These are phyloP conservation scores for Penicillium sp. DNA, from an alignment of 2,329 filamentous ascomycete genomes.

Conservation along the genomic window DNA sequence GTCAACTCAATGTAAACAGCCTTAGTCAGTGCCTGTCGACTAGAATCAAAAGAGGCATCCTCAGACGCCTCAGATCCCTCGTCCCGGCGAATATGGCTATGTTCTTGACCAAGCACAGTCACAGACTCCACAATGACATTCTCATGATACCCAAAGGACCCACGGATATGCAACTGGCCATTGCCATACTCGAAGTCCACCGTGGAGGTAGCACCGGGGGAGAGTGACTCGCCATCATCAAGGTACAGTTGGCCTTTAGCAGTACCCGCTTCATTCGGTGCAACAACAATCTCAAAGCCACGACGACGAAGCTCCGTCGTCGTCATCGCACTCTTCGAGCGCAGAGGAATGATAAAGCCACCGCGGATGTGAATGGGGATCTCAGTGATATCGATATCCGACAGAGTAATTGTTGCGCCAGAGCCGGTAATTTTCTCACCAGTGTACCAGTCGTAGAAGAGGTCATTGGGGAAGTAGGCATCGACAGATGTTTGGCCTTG, in stretches of 20 bases:
- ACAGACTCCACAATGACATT: constrained; percentile 33
- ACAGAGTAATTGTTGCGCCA: constrained; percentile 46
- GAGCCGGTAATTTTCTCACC: constrained; percentile 47
- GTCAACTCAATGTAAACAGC: constrained; percentile 23
- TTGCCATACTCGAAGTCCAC: constrained; percentile 61
- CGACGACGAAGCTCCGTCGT: constrained; percentile 61
- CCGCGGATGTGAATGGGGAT: constrained; percentile 66
- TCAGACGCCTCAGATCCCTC: background rate
- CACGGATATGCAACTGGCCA: constrained; percentile 39
- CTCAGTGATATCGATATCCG: constrained; percentile 48
- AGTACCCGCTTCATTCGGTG: constrained; percentile 60
- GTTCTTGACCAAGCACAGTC: constrained; percentile 31
- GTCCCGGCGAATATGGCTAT: constrained; percentile 5
- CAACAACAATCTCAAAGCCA: constrained; percentile 70
- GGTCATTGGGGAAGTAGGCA: constrained; percentile 58
- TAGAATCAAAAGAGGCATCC: constrained; percentile 11
- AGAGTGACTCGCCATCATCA: constrained; percentile 71
- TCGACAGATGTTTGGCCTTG: constrained; percentile 54
- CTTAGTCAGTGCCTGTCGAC: constrained; percentile 25
- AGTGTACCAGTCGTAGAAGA: constrained; percentile 63
- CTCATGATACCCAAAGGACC: constrained; percentile 29
- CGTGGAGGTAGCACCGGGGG: constrained; percentile 56
- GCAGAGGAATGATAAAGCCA: constrained; percentile 60
- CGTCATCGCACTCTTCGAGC: constrained; percentile 56
- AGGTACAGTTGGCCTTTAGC: constrained; percentile 71